Base-by-base conservation (phyloP, 2,329 filamentous ascomycete genomes). In the Phoma sp. region DNA sequence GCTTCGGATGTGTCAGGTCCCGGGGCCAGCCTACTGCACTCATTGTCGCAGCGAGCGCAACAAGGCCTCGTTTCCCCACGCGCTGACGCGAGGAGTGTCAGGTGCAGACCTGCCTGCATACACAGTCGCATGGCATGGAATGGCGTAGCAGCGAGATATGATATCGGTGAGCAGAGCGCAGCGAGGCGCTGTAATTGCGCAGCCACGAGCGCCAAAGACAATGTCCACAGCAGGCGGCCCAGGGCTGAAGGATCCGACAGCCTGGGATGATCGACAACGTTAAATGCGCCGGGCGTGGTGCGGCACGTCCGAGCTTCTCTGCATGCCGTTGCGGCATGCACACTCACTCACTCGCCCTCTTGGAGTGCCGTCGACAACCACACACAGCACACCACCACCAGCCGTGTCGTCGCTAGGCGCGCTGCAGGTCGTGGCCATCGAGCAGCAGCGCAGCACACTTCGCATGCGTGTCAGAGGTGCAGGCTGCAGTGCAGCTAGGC, bases 1-100 rank as follows among this genome's bases (percentile, higher is more conserved):
- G 62, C 58, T 60, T 63, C 57, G 72, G 71, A 72, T 70, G 70
- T 69, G 57, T 66, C 67, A 70, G 22, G 55, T 68, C 64, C 72
- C 70, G 72, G 31, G 40, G 22, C 22, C 62, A 65, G 67, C 69
- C 63, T 17, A 74, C 52, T 62, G 68, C 70, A 63, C 29, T 43
- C 43, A 36, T 43, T 54, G 72, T 74, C 58, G 51, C 67, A 73
- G 10, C 41, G 7, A 17, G 17, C 17, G 17, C 17, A 17, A 17
- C 38, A 8, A 44, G 17, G 17, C 31, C 17, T 46, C 32, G 22
- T 12, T 6, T 41, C 36, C 21, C 37, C 46, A 55, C 47, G 32
- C 37, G 52, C 46, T 24, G 46, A 47, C 52, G 21, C 40, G 19
- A n/a, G 33, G 33, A 10, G 54, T 57, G 48, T 57, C 54, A 51